Conservation (phyloP, 305 asterid species). For the Fraxinus angustifolia region DNA sequence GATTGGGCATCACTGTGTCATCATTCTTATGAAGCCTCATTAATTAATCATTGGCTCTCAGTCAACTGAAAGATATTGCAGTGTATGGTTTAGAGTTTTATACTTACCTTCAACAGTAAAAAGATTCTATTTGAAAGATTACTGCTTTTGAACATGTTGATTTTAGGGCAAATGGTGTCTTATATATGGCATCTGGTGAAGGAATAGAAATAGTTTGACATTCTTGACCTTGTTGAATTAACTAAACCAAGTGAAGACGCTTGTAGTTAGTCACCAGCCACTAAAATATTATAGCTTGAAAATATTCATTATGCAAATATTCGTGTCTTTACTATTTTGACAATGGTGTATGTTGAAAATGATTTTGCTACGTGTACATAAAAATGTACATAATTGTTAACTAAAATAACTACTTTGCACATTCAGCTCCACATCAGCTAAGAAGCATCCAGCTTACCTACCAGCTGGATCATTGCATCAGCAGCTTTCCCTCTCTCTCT, state of each 20-base stretch:
- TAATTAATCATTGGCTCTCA: neutral
- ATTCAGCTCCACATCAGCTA: too few relatives aligned
- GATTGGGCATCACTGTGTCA: conserved; percentile 78
- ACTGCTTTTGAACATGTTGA: neutral
- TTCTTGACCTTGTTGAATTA: neutral
- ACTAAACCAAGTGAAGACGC: neutral
- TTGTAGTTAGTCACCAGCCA: neutral
- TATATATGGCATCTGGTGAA: neutral
- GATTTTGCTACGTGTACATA: too few relatives aligned
- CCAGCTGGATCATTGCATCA: too few relatives aligned
- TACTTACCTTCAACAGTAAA: neutral
- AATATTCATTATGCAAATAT: too few relatives aligned
- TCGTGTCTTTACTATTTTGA: too few relatives aligned
- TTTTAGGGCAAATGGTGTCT: neutral
- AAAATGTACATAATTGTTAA: too few relatives aligned
- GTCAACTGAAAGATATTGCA: neutral
- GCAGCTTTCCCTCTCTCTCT: too few relatives aligned
- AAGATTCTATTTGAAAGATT: neutral
- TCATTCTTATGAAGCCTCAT: conserved; percentile 63
- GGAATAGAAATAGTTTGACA: neutral
- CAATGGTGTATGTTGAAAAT: neutral
- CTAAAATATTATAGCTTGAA: neutral
- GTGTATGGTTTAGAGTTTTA: neutral
- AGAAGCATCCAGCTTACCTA: too few relatives aligned
- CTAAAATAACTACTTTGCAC: too few relatives aligned